These are phyloP conservation scores for Mychonastes homosphaera DNA, from an alignment of 139 green algal genomes.

Conservation along the genomic window DNA sequence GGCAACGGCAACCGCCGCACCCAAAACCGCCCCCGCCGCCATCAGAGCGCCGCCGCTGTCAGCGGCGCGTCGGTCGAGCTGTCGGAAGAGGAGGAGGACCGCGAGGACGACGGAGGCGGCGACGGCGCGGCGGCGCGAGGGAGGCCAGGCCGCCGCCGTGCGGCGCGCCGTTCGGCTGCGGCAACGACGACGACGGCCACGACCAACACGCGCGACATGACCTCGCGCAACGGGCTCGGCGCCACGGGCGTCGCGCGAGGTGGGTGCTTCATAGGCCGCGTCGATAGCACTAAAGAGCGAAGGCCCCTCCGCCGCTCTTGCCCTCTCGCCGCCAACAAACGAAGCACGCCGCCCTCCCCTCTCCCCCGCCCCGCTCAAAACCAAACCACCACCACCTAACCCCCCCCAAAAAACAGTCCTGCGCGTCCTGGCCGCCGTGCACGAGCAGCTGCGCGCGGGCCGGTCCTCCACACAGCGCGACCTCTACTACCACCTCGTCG, in stretches of 20 bases:
- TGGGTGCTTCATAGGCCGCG: neutral
- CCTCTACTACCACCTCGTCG: slow-evolving; percentile 49
- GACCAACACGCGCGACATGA: neutral
- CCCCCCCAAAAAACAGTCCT: slow-evolving; percentile 35
- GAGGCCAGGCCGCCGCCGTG: neutral
- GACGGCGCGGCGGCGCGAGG: too few relatives aligned
- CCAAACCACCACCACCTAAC: too few relatives aligned
- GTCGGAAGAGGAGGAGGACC: neutral
- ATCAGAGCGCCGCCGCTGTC: too few relatives aligned
- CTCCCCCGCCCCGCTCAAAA: neutral
- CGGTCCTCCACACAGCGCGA: slow-evolving; percentile 49
- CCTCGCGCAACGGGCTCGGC: neutral
- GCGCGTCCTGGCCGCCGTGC: slow-evolving; percentile 36
- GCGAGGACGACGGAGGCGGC: too few relatives aligned
- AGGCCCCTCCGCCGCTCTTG: neutral
- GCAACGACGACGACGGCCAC: neutral
- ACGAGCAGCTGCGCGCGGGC: slow-evolving; percentile 39
- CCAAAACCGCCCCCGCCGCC: neutral
- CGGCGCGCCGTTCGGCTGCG: neutral
- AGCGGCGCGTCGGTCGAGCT: too few relatives aligned
- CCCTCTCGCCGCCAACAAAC: neutral
- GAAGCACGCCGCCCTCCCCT: neutral
- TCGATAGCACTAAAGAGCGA: neutral
- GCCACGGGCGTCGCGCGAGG: neutral
- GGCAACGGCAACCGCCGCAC: neutral